A percentile compares a stretch with the other conserved stretches of the same genome.
These are phyloP conservation scores for Ceratocystis huliohia DNA, from an alignment of 2,329 filamentous ascomycete genomes.

Conservation along the genomic window DNA sequence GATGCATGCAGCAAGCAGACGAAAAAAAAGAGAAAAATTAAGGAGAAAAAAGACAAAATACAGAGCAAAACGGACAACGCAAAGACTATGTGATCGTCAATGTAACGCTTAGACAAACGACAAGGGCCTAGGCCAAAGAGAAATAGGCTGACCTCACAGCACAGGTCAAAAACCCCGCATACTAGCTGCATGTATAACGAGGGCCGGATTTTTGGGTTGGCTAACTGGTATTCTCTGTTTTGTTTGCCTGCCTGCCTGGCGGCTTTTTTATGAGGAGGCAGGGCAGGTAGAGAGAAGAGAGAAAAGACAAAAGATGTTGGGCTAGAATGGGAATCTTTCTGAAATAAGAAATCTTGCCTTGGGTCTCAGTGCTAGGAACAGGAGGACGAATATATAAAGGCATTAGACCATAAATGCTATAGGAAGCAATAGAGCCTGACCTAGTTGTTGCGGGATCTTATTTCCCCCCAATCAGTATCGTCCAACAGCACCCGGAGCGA, in stretches of 20 bases:
- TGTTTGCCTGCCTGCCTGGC: too few species aligned
- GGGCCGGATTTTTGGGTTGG: background rate
- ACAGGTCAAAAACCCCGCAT: background rate
- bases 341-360: too few species aligned
- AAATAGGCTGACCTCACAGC: background rate
- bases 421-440: too few species aligned
- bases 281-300: background rate
- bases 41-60: background rate
- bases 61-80: conserved; percentile 7
- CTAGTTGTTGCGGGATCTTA: too few species aligned
- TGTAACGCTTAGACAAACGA: background rate
- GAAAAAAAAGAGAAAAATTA: conserved; percentile 18
- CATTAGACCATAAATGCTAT: too few species aligned
- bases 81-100: background rate
- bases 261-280: background rate
- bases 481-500: background rate
- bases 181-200: background rate
- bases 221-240: too few species aligned
- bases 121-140: background rate
- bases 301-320: too few species aligned
- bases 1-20: conserved; percentile 4
- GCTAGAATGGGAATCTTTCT: too few species aligned
- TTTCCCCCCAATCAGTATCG: background rate
- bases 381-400: too few species aligned
- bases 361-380: too few species aligned